These are phyloP conservation scores for Lycium barbarum DNA, from an alignment of 257 asterid species.

Conservation along the genomic window DNA sequence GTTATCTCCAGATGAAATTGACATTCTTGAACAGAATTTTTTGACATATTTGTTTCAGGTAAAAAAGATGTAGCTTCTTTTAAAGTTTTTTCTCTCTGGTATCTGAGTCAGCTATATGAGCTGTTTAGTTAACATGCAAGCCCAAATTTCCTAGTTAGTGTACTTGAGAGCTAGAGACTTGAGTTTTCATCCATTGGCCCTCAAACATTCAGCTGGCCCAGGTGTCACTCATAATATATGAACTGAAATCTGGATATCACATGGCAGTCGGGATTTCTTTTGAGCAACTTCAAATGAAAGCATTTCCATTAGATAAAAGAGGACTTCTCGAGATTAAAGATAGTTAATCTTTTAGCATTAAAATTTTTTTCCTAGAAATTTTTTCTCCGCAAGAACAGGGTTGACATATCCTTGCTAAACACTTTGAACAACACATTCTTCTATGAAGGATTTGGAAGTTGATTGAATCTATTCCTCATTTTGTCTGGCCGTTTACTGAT, in stretches of 20 bases:
- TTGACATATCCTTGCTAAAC: not conserved
- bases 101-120: not conserved
- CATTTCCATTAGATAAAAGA: not conserved
- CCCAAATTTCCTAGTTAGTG: not conserved
- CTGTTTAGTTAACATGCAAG: constrained; percentile 9
- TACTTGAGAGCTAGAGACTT: constrained; percentile 13
- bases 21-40: constrained; percentile 87
- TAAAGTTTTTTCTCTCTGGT: not conserved
- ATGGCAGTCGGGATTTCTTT: constrained; percentile 3
- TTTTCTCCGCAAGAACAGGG: not conserved
- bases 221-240: constrained; percentile 3
- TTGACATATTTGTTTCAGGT: constrained; percentile 88
- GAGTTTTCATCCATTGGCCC: constrained; percentile 9
- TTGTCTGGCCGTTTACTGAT: constrained; percentile 18
- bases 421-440: not conserved
- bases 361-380: not conserved
- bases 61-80: constrained; percentile 18
- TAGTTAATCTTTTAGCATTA: not conserved
- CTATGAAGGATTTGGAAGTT: constrained; percentile 17
- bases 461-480: constrained; percentile 7
- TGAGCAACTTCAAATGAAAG: constrained; percentile 17
- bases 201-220: not conserved
- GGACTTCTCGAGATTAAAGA: not conserved
- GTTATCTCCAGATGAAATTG: constrained; percentile 74
- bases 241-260: not conserved